phyloP scores from a whole-genome alignment of 768 basidiomycete genomes.

The Psilocybe cyanescens region DNA sequence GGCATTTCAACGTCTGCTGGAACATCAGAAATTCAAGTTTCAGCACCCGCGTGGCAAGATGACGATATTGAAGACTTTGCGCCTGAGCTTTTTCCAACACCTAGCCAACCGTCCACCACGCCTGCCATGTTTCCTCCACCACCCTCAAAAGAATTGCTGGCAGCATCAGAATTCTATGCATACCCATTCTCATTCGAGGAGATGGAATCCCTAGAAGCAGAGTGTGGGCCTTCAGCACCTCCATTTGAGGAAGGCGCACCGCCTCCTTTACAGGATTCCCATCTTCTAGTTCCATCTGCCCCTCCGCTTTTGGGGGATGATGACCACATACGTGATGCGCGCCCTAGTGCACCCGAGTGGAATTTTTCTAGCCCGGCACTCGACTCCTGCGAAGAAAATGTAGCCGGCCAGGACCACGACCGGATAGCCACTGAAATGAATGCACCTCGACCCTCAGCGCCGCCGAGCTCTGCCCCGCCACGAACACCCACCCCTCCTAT shows the following conservation, averaged over 20 bases:
- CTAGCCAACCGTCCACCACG: conserved; percentile 4
- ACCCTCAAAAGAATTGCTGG: conserved; percentile 46
- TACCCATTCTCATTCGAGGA: conserved; percentile 47
- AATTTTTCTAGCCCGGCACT: conserved; percentile 10
- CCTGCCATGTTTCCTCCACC: conserved; percentile 45
- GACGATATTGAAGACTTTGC: conserved; percentile 45
- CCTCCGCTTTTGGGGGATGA: conserved; percentile 39
- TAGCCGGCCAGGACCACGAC: conserved; percentile 19
- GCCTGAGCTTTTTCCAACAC: conserved; percentile 10
- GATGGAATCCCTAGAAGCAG: conserved; percentile 34
- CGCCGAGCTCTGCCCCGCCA: background rate
- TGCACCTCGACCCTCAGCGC: conserved; percentile 1
- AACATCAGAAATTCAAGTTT: conserved; percentile 30
- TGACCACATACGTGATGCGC: conserved; percentile 20
- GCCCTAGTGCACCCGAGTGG: conserved; percentile 27
- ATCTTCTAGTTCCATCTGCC: conserved; percentile 49
- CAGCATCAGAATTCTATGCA: conserved; percentile 41
- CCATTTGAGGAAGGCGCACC: conserved; percentile 48
- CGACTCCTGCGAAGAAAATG: conserved; percentile 13
- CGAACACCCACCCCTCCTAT: conserved; percentile 1
- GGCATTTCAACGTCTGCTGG: conserved; percentile 17
- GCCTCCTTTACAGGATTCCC: conserved; percentile 32
- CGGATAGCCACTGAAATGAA: conserved; percentile 11
- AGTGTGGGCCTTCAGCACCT: conserved; percentile 45
- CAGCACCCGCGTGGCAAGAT: conserved; percentile 60